Percentiles rank a stretch among this genome's conserved stretches.
These are phyloP conservation scores for Wallemia mellicola DNA, from an alignment of 1,284 basidiomycete species.

Conservation along the genomic window DNA sequence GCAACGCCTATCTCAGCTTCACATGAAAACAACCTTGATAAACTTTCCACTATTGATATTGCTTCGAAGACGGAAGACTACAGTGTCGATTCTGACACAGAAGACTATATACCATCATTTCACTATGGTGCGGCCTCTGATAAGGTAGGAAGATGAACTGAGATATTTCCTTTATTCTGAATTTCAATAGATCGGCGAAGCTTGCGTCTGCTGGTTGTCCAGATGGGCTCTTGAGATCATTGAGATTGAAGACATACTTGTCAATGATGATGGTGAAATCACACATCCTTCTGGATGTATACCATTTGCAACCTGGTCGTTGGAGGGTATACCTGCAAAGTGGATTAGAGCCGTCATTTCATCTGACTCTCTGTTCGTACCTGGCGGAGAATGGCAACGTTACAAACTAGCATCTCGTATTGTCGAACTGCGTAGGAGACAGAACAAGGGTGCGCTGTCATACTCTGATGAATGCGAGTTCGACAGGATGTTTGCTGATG, in stretches of 20 bases:
- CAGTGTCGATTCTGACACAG: no score
- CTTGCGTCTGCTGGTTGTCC: neutral
- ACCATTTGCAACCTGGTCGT: neutral
- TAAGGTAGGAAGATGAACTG: no score
- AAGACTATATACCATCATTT: neutral
- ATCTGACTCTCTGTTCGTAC: neutral
- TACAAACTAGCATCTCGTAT: neutral
- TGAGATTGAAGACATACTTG: neutral
- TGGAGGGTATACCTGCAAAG: neutral
- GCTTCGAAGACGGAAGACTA: neutral
- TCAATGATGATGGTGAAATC: neutral
- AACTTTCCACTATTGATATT: neutral
- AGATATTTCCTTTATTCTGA: no score
- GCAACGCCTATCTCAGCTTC: no score
- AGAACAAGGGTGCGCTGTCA: neutral
- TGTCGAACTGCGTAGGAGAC: neutral
- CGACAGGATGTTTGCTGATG: neutral
- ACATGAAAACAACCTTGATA: neutral
- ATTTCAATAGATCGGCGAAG: neutral
- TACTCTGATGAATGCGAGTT: neutral
- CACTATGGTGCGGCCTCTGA: neutral
- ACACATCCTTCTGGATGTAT: neutral
- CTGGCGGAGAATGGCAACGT: neutral
- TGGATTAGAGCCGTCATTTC: neutral
- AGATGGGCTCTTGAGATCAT: neutral